Evolutionary conservation across 1,139 yeast genomes (phyloP).

Genomic region (Kazachstania sp.): DNA sequence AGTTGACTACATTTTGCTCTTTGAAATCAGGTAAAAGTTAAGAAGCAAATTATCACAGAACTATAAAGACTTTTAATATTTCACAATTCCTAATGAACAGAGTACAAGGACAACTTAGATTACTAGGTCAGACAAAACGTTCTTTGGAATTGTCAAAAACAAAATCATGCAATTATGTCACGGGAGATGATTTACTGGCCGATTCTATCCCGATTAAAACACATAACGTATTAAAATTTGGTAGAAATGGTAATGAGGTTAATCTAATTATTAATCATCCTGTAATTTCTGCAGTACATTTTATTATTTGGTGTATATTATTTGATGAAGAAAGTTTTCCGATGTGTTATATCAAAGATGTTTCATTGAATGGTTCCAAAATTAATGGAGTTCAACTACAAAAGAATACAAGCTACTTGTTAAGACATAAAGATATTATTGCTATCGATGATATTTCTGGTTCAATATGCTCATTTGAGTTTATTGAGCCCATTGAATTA

Average conservation of each 20-base stretch:
- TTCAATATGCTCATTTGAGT: not conserved
- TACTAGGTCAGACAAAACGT: no score
- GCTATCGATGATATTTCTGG: constrained; percentile 5
- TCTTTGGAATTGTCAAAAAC: not conserved
- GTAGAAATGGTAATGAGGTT: constrained; percentile 30
- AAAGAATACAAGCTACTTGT: constrained; percentile 32
- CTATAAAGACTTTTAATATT: no score
- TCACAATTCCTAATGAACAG: no score
- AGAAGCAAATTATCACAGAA: no score
- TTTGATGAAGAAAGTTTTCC: constrained; percentile 45
- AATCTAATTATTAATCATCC: constrained; percentile 29
- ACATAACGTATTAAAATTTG: constrained; percentile 28
- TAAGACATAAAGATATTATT: constrained; percentile 41
- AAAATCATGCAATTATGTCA: not conserved
- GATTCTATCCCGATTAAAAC: constrained; percentile 9
- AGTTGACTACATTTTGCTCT: no score
- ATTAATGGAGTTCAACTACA: constrained; percentile 36
- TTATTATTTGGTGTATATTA: constrained; percentile 40
- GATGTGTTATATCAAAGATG: constrained; percentile 45
- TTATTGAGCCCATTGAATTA: not conserved
- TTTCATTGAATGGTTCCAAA: constrained; percentile 47
- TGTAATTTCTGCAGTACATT: constrained; percentile 39
- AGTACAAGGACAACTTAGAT: no score
- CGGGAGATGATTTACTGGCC: not conserved
- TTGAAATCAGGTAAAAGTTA: no score